phyloP scores from a whole-genome alignment of 2,329 filamentous ascomycete species.

The Fusarium anguioides region DNA sequence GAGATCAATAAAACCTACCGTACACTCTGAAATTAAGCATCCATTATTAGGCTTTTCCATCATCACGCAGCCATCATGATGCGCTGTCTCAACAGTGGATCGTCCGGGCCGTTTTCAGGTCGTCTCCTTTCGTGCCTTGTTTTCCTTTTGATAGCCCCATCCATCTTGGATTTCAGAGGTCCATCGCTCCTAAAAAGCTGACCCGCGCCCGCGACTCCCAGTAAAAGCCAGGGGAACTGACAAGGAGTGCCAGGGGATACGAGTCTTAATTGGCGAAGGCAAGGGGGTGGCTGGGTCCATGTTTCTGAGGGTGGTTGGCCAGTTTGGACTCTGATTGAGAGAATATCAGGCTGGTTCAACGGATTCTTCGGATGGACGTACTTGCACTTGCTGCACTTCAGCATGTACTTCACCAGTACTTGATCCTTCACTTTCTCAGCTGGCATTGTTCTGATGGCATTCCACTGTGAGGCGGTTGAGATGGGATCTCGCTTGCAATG shows the following conservation, averaged over 20 bases:
- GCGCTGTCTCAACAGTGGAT: slow-evolving; percentile 30
- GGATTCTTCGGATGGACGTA: slow-evolving; percentile 30
- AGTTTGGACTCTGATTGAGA: slow-evolving; percentile 24
- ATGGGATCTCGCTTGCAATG: not conserved
- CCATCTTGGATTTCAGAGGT: slow-evolving; percentile 18
- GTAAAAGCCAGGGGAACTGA: slow-evolving; percentile 28
- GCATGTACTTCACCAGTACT: slow-evolving; percentile 27
- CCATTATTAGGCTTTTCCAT: not conserved
- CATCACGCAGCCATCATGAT: slow-evolving; percentile 11
- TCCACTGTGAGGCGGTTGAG: not conserved
- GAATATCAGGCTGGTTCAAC: slow-evolving; percentile 10
- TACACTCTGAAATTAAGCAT: no score
- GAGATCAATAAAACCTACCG: no score
- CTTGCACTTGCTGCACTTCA: slow-evolving; percentile 10
- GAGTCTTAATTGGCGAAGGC: slow-evolving; percentile 19
- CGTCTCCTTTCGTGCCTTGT: slow-evolving; percentile 37
- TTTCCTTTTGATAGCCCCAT: slow-evolving; percentile 25
- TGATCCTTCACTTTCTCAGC: slow-evolving; percentile 16
- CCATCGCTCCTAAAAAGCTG: slow-evolving; percentile 27
- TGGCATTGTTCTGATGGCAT: slow-evolving; percentile 11
- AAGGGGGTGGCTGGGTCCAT: slow-evolving; percentile 16
- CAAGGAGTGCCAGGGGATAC: slow-evolving; percentile 27
- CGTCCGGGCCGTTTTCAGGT: slow-evolving; percentile 33
- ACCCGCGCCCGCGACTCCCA: slow-evolving; percentile 33
- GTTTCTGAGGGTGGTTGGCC: slow-evolving; percentile 33